Base-by-base conservation (phyloP, 2,329 filamentous ascomycete genomes). In the Cercospora beticola region DNA sequence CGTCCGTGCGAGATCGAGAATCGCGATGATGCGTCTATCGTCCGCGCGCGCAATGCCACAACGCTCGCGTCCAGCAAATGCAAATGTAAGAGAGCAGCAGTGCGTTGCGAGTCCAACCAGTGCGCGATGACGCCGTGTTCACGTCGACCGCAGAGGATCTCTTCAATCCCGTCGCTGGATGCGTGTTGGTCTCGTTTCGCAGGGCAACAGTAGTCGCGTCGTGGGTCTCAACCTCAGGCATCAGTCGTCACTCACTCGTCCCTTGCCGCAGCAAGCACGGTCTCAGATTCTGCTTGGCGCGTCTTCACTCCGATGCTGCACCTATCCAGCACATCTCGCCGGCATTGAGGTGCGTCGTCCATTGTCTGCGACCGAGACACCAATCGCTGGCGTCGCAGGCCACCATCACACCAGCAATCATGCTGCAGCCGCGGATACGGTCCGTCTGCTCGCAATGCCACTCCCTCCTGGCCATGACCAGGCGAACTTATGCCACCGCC, bases 391-490 rank as follows among this genome's bases (percentile, higher is more conserved):
- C 16, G 14, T 30, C 21, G 40, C 33, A 28, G 23, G 43, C 16
- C 26, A 26, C 9, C 40, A 31, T 18, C 26, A 5, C 58, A 31
- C 46, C 46, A 23, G 46, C 46, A 52, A 77, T 61, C 60, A 92
- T 92, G 89, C 81, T 92, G 71, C 89, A 90, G 79, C 86, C 88
- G 73, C 86, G 89, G 80, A 81, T 90, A 81, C 85, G 86, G 76
- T 66, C 74, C n/a, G 68, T 83, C 86, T 69, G 81, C 82, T 75
- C 82, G 81, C 78, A 80, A 83, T 79, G 81, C 81, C 77, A 79
- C 82, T 73, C 79, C 83, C 71, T 84, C 69, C 78, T 86, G 71
- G 79, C 82, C 70, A 78, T 79, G 69, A 74, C 78, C 65, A 76
- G 76, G 73, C 86, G 87, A 73, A 81, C 81, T 63, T 89, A 88